Evolutionary conservation across 306 rosid genomes (phyloP).

Genomic region (Luffa acutangula): DNA sequence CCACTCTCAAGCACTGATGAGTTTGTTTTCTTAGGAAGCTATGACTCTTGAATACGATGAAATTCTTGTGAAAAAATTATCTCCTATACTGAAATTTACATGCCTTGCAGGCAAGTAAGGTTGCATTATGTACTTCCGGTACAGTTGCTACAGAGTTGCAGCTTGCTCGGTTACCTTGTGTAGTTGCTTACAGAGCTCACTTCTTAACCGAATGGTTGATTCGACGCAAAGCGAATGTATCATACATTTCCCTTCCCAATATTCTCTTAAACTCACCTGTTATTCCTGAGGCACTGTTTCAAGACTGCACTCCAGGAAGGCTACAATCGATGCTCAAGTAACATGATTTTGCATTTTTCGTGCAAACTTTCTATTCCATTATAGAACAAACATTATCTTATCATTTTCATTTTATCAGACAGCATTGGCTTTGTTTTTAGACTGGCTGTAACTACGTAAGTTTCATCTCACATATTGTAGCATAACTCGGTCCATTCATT

Average conservation of each 20-base stretch:
- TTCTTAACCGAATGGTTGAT: constrained; percentile 73
- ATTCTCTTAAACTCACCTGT: constrained; percentile 60
- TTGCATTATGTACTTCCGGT: constrained; percentile 85
- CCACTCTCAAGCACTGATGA: not conserved
- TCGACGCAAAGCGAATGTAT: constrained; percentile 50
- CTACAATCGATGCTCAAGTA: constrained; percentile 47
- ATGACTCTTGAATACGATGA: not conserved
- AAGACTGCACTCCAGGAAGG: constrained; percentile 44
- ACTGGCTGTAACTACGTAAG: not conserved
- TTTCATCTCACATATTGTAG: not conserved
- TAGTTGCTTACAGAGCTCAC: constrained; percentile 80
- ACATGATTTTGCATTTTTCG: constrained; percentile 4
- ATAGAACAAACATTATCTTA: not conserved
- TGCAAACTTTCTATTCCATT: not conserved
- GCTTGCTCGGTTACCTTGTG: constrained; percentile 76
- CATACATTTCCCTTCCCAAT: constrained; percentile 72
- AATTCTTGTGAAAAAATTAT: not conserved
- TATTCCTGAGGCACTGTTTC: constrained; percentile 78
- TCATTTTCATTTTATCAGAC: not conserved
- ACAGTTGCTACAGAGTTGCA: constrained; percentile 76
- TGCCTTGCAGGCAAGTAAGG: constrained; percentile 66
- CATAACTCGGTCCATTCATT: not conserved
- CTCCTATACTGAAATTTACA: not conserved
- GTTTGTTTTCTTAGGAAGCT: not conserved
- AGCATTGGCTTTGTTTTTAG: not conserved